Evolutionary conservation across 495 filamentous ascomycete genomes (phyloP).

Genomic region (Haplographium delicatum): DNA sequence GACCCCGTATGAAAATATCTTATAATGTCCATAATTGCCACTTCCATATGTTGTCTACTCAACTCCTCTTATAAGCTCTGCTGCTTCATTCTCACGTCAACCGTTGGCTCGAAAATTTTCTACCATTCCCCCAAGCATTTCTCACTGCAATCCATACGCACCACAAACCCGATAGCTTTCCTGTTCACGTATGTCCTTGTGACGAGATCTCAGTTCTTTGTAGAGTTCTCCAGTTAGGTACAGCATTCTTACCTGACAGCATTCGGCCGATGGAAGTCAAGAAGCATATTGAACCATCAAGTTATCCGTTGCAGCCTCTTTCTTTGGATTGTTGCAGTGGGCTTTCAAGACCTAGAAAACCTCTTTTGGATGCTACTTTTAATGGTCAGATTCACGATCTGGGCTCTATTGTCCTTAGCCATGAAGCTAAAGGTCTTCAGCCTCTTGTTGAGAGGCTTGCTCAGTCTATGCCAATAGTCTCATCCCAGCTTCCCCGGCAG

Average conservation of each 20-base stretch:
- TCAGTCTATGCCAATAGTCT: constrained; percentile 26
- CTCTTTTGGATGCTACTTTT: constrained; percentile 43
- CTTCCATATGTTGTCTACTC: neutral
- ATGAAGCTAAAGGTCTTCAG: constrained; percentile 28
- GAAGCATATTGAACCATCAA: constrained; percentile 17
- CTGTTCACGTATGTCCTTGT: constrained; percentile 11
- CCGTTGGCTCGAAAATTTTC: constrained; percentile 36
- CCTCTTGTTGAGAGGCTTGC: constrained; percentile 14
- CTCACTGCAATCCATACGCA: constrained; percentile 40
- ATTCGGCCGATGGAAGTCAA: constrained; percentile 18
- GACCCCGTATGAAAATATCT: constrained; percentile 1
- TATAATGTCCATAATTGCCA: no score
- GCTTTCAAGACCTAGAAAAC: constrained; percentile 31
- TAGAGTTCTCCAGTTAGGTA: constrained; percentile 8
- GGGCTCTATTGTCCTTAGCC: constrained; percentile 31
- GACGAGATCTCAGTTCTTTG: constrained; percentile 11
- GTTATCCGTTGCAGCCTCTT: constrained; percentile 10
- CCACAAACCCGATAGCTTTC: constrained; percentile 4
- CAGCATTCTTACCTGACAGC: constrained; percentile 20
- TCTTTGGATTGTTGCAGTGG: constrained; percentile 20
- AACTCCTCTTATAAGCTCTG: constrained; percentile 23
- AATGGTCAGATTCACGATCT: constrained; percentile 42
- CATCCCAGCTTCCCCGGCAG: constrained; percentile 24
- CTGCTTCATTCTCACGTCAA: constrained; percentile 25
- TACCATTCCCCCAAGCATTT: constrained; percentile 49